phyloP scores from a whole-genome alignment of 305 asterid species.

The Salvia sclarea region DNA sequence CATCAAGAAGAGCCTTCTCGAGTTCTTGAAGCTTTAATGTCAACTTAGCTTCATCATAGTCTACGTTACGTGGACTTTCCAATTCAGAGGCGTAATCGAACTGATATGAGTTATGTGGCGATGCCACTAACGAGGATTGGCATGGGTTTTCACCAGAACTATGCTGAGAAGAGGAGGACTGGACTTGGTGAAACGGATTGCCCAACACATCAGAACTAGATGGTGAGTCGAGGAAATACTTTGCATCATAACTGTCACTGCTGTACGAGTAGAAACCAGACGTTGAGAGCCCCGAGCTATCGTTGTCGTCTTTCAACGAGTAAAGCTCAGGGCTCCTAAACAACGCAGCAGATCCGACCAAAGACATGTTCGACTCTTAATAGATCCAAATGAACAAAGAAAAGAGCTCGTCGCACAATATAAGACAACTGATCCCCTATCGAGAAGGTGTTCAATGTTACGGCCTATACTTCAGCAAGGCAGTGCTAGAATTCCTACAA shows the following conservation, averaged over 20 bases:
- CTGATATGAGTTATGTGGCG: constrained; percentile 26
- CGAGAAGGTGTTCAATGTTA: background rate
- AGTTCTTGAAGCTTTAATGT: constrained; percentile 76
- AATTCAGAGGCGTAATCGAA: constrained; percentile 37
- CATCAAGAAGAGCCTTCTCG: constrained; percentile 77
- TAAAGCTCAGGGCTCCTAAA: constrained; percentile 49
- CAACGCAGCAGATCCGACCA: constrained; percentile 64
- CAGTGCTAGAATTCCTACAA: constrained; percentile 24
- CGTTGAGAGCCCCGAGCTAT: constrained; percentile 40
- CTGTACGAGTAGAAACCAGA: constrained; percentile 53
- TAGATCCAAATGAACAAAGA: constrained; percentile 13
- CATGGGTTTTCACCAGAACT: background rate
- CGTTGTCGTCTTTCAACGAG: constrained; percentile 46
- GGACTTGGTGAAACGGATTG: constrained; percentile 36
- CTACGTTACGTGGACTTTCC: constrained; percentile 41
- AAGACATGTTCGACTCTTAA: constrained; percentile 53
- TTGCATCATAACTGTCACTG: constrained; percentile 55
- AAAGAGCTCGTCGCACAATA: background rate
- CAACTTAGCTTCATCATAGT: constrained; percentile 57
- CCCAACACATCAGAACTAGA: constrained; percentile 38
- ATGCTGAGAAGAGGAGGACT: constrained; percentile 5
- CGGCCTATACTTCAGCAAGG: background rate
- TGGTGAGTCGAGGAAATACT: constrained; percentile 61
- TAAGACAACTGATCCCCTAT: background rate
- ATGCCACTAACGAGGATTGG: constrained; percentile 32